Evolutionary conservation across 768 basidiomycete species (phyloP), one percentile per base, ranked within the genome.

Genomic region (Russula brevipes): DNA sequence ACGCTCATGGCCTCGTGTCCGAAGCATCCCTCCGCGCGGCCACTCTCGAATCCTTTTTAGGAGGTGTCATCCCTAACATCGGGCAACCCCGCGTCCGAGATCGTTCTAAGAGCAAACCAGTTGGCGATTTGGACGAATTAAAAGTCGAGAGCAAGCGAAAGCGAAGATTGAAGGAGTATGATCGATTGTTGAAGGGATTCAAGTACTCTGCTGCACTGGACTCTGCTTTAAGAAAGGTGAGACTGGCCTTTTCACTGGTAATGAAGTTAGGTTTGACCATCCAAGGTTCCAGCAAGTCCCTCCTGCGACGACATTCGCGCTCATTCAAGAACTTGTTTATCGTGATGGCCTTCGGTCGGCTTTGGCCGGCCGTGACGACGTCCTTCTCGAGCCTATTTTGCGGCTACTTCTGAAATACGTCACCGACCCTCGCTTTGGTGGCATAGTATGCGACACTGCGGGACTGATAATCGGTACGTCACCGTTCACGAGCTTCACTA

Each of bases 181-280:
- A 99, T 73, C 84, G 84, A 69, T 77, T 92, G 56, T 78, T 99
- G 54, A 98, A 98, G 74, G 80, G 77, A 44, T 99, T 98, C 81
- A 91, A 91, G 71, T 98, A 99, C 74, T 88, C 89, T 8, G 93
- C 93, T 41, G 97, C 97, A 5, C 76, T 99, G 59, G 96, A 99
- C 75, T 85, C 92, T 5, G 94, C 95, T 12, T 75, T 98, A 61
- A 84, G 84, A 70, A 93, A 92, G 80, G 91, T 90, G 68, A 57
- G 79, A 6, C 42, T 4, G 12, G 46, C 17, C n/a, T 39, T 30
- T 38, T 8, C 5, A 19, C 35, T 5, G 30, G n/a, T 19, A 45
- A 42, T 12, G 11, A 41, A 36, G 12, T 12, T 6, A 36, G 14
- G 41, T 60, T 60, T 59, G 65, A 50, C 52, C 53, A 50, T 45